Evolutionary conservation across 1,284 basidiomycete species (phyloP), one percentile per base, ranked within the genome.

Genomic region (Testicularia cyperi): DNA sequence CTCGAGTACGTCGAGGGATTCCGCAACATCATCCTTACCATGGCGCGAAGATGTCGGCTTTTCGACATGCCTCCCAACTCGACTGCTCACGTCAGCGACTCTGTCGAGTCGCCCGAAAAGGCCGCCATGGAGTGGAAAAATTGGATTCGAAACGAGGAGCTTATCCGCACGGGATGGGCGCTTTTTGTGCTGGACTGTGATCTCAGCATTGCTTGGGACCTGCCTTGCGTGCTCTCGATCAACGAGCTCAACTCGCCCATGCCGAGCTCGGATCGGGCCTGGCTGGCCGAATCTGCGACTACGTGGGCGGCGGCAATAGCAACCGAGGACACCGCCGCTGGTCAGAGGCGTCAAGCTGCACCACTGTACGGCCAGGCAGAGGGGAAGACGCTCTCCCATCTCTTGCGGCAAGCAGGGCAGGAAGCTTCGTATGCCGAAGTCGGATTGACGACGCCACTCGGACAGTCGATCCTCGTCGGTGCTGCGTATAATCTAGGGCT

Each of bases 1-100:
- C 36, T 38, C 36, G 36, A 38, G n/a, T 38, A 38, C 24, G 25
- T 38, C 26, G 36, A 38, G 12, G 36, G 36, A 6, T 38, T 38
- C 15, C 36, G 36, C 18, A 38, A 38, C 26, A 38, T 28, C 13
- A 9, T 38, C n/a, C 24, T 38, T 7, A 38, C 36, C 18, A 38
- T 38, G 36, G 36, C 36, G 18, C 36, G 36, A 2, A 24, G 36
- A 21, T 38, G 36, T 20, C 36, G 36, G 7, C 36, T 38, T 3
- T 38, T 38, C 16, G 16, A 26, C 3, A 10, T 22, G 12, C 25
- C 20, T 19, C 36, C 18, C 7, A 21, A 20, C n/a, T n/a, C n/a
- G n/a, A n/a, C n/a, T n/a, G n/a, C n/a, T n/a, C n/a, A n/a, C n/a
- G n/a, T n/a, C n/a, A n/a, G n/a, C n/a, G n/a, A n/a, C n/a, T n/a